Evolutionary conservation across 495 filamentous ascomycete species (phyloP), one percentile per base, ranked within the genome.

Genomic region (Hyaloscypha finlandica): DNA sequence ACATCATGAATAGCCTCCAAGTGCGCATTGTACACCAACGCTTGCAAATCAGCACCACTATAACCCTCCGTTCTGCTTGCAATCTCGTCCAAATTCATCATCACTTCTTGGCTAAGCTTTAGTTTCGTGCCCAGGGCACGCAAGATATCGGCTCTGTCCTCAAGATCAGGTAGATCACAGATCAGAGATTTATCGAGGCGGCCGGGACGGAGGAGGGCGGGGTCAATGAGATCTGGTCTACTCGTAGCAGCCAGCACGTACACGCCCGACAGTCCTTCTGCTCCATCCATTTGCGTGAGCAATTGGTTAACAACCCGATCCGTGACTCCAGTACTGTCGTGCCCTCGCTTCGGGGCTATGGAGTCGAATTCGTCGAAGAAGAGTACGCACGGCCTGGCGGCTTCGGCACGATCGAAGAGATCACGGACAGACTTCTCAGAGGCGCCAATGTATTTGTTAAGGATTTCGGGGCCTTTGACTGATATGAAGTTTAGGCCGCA

Each of bases 291-390:
- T 77, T 97, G 96, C 5, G 95, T 99, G 9, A 99, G 81, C 55
- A 99, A 86, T 80, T 98, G 96, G 74, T 98, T 98, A 70, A 99
- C 95, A 2, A 99, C 95, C n/a, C 95, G 87, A 75, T 98, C 96
- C 0, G 96, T 98, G 32, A 99, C 95, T 58, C 96, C 95, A 0
- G 96, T 98, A 9, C 89, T 93, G 71, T 98, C 96, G 74, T 98
- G 96, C 0, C 96, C 95, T 77, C 95, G 87, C 81, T 97, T 98
- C 8, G 95, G 96, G 2, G 95, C 95, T 63, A 99, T 97, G 66
- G 89, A 92, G 77, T 99, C 95, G 73, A 98, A 98, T 75, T 99
- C 95, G 74, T 99, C 95, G 71, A 99, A 98, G 82, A 99, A 99
- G 2, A 99, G 81, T 9, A 99, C 88, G 68, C 94, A 97, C 0